Evolutionary conservation across 495 filamentous ascomycete species (phyloP).

Genomic region (Penicillium dipodomyicola): DNA sequence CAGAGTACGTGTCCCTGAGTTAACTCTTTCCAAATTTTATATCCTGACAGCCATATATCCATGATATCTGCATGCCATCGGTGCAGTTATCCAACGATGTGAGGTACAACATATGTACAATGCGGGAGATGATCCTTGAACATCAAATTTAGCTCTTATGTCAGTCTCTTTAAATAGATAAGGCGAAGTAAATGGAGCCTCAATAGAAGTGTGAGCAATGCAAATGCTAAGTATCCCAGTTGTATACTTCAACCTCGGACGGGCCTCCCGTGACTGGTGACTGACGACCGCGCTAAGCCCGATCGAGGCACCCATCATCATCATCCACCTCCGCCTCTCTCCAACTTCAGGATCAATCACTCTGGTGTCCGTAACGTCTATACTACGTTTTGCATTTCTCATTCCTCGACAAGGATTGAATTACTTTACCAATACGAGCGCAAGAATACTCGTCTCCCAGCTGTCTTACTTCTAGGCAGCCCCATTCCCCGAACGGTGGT

Average conservation of each 20-base stretch:
- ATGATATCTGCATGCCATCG: constrained; percentile 7
- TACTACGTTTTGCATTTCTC: constrained; percentile 23
- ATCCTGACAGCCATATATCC: constrained; percentile 1
- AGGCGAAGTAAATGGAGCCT: neutral
- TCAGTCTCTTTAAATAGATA: constrained; percentile 3
- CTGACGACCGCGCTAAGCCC: constrained; percentile 31
- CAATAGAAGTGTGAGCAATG: neutral
- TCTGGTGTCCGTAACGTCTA: constrained; percentile 16
- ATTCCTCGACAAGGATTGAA: neutral
- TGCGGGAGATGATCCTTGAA: neutral
- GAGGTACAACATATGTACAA: too few species aligned
- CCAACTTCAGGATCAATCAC: constrained; percentile 13
- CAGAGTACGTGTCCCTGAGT: neutral
- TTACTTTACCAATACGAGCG: constrained; percentile 1
- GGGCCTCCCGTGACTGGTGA: constrained; percentile 42
- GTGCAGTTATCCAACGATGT: constrained; percentile 1
- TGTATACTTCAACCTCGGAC: constrained; percentile 4
- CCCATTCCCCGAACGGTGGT: constrained; percentile 10
- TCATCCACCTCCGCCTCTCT: constrained; percentile 32
- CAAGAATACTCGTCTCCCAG: constrained; percentile 2
- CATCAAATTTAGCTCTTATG: neutral
- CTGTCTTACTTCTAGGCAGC: constrained; percentile 13
- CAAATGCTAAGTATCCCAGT: constrained; percentile 1
- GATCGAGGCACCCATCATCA: constrained; percentile 25
- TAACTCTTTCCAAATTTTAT: neutral